phyloP scores from a whole-genome alignment of 345 rosid genomes.

The Clausena lansium region DNA sequence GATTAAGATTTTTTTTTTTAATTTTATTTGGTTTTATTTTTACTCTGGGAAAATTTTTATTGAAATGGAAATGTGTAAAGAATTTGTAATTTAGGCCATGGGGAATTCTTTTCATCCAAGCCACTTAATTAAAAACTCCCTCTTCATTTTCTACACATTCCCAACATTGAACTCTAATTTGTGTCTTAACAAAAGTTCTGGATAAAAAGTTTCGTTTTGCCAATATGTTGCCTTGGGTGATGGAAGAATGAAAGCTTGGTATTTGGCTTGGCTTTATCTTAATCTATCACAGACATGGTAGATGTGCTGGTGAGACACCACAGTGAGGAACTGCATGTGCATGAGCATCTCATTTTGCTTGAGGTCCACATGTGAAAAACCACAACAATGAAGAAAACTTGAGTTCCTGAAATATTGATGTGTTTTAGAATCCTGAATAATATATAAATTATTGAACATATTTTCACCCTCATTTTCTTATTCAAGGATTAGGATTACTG shows the following conservation, averaged over 20 bases:
- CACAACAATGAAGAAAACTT: background rate
- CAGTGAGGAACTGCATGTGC: background rate
- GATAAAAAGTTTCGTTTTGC: background rate
- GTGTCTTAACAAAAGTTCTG: background rate
- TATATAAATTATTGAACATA: background rate
- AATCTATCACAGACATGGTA: background rate
- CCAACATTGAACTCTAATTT: background rate
- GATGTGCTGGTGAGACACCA: background rate
- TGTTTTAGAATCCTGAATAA: background rate
- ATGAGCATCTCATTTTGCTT: background rate
- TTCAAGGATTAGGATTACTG: background rate
- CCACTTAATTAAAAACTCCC: background rate
- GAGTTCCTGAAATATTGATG: background rate
- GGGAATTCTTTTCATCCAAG: background rate
- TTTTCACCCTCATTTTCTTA: background rate
- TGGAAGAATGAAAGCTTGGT: background rate
- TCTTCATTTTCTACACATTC: background rate
- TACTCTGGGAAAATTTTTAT: background rate
- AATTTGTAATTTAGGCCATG: background rate
- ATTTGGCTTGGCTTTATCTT: background rate
- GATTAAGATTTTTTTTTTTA: background rate
- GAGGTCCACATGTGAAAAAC: background rate
- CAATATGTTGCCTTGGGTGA: background rate
- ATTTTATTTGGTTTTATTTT: too few species aligned
- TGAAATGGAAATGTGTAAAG: too few species aligned